Evolutionary conservation across 345 rosid species (phyloP), one percentile per base, ranked within the genome.

Genomic region (Heritiera fomes): DNA sequence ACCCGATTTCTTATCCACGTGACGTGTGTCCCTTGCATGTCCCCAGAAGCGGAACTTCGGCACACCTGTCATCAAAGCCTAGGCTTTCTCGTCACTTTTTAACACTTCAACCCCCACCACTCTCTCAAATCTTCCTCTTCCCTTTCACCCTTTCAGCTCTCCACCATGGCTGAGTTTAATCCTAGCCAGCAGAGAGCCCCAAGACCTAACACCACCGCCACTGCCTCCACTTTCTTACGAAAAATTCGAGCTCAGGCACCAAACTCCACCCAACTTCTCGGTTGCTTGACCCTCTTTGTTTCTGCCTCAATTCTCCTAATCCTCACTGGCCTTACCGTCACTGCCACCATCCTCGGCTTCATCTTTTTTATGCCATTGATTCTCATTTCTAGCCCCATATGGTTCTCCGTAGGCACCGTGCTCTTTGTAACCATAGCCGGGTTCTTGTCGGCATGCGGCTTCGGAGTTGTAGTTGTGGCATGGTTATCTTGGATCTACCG

Each of bases 341-440:
- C 94, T 0, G 87, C 81, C 4, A 40, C 76, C 50, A 70, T 88
- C 68, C 76, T 90, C 15, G 90, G 87, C 45, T 76, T 95, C 32
- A 82, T 92, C 75, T 78, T 89, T 79, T 81, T 88, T 50, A 68
- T 91, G 63, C 97, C 98, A 7, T 28, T 93, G 78, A 81, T 92
- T 67, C 74, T 95, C 50, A 5, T 95, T 63, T 83, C 90, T 9
- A 89, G 96, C 88, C 98, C 98, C 18, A 80, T 92, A 13, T 95
- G 99, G 94, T 56, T 94, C 28, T 95, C 99, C 0, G 59, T 84
- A 0, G 86, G 72, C 72, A 18, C 83, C 13, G 63, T 88, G 71
- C 71, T 91, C 32, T 81, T 88, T 78, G 7, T 87, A 2, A 38
- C 79, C 13, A 43, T 75, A 0, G 88, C 90, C 2, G 90, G 88